Evolutionary conservation across 169 alveolate genomes (phyloP), one percentile per base, ranked within the genome.

Genomic region (Besnoitia besnoiti): DNA sequence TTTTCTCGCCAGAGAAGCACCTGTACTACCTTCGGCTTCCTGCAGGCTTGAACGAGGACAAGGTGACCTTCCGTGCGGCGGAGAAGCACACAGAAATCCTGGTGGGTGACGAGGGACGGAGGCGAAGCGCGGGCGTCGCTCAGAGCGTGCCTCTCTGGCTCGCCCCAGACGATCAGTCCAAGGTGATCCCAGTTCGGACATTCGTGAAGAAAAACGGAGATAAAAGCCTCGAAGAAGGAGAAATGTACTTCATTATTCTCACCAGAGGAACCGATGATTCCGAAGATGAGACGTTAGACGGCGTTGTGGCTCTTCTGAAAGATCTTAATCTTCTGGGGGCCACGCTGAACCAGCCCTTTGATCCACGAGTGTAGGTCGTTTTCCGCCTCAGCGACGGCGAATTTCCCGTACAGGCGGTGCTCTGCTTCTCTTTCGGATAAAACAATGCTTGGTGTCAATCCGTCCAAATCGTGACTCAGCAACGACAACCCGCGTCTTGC

Each of bases 1-100:
- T 73, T 19, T 73, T 73, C 46, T 73, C 82, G 82, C 46, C 82
- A n/a, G 47, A 73, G 24, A 73, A 73, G 39, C 82, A 73, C n/a
- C 46, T 73, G 39, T 73, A 73, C 46, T 73, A 73, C n/a, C n/a
- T 73, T 39, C 39, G 40, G 10, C 82, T 73, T 19, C 82, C 82
- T n/a, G 40, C 39, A 8, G 82, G 82, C 8, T 16, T 16, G 27
- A 37, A 73, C 46, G 46, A n/a, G n/a, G 82, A 73, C 44, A 73
- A 35, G 3, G 82, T 73, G 27, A 73, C 82, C 39, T 73, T 73
- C 82, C 39, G 46, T 2, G 82, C 82, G 2, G 82, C 47, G 1
- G 82, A 73, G 44, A 73, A 24, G n/a, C 82, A 73, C 2, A 73
- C 82, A 37, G 82, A 73, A 35, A 73, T 73, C 46, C 8, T 73